Evolutionary conservation across 2,329 filamentous ascomycete genomes (phyloP).

Genomic region (Zymoseptoria ardabiliae): DNA sequence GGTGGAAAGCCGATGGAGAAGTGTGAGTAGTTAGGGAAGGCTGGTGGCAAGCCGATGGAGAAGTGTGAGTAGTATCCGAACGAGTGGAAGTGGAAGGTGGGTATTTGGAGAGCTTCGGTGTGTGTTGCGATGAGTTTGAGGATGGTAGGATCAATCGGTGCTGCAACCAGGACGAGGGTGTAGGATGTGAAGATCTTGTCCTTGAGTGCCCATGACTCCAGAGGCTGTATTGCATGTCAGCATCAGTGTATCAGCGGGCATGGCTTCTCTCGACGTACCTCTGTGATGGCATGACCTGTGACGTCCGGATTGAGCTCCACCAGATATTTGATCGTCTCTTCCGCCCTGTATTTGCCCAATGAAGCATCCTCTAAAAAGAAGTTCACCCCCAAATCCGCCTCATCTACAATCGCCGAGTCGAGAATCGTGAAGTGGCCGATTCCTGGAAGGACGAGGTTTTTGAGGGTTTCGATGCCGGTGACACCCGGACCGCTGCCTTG

Average conservation of each 20-base stretch:
- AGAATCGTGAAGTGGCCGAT: constrained; percentile 88
- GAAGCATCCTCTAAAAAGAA: constrained; percentile 85
- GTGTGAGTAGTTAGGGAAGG: constrained; percentile 82
- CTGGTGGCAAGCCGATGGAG: constrained; percentile 65
- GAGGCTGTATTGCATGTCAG: constrained; percentile 34
- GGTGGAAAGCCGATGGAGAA: constrained; percentile 72
- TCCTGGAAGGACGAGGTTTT: constrained; percentile 92
- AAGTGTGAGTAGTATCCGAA: constrained; percentile 89
- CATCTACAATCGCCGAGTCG: constrained; percentile 68
- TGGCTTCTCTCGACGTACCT: constrained; percentile 36
- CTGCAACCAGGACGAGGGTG: constrained; percentile 55
- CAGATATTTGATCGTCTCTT: constrained; percentile 68
- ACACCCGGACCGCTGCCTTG: constrained; percentile 75
- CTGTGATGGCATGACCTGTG: constrained; percentile 59
- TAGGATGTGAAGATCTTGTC: constrained; percentile 40
- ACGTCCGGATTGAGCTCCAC: constrained; percentile 92
- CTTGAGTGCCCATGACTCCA: constrained; percentile 38
- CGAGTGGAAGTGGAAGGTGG: constrained; percentile 78
- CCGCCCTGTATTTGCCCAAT: constrained; percentile 68
- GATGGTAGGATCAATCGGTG: constrained; percentile 49
- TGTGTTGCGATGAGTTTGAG: constrained; percentile 46
- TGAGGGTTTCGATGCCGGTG: constrained; percentile 82
- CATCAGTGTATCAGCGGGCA: constrained; percentile 25
- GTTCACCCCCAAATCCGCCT: constrained; percentile 85
- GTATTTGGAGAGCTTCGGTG: constrained; percentile 54